phyloP scores from a whole-genome alignment of 352 stramenopile species.

The Blastocystis sp. region DNA sequence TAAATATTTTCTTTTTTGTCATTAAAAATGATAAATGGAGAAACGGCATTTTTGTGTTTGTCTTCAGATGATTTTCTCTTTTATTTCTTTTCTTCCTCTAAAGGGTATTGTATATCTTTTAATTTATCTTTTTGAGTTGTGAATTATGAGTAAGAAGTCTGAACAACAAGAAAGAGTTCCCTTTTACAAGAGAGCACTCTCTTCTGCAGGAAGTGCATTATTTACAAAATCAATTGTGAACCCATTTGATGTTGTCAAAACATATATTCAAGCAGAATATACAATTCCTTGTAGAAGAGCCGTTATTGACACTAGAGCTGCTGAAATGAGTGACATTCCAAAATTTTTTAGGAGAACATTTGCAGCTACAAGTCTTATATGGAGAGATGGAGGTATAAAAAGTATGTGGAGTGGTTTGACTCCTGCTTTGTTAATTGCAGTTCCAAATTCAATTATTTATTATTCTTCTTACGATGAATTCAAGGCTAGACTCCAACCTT shows the following conservation, averaged over 20 bases:
- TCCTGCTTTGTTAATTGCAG: conserved; percentile 30
- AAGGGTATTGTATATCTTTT: too few relatives aligned
- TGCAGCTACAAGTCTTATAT: conserved; percentile 33
- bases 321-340: conserved; percentile 7
- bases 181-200: conserved; percentile 20
- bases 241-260: conserved; percentile 38
- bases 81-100: too few relatives aligned
- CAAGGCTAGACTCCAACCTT: conserved; percentile 25
- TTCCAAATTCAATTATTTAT: conserved; percentile 36
- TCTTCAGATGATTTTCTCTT: too few relatives aligned
- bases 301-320: conserved; percentile 28
- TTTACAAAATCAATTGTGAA: conserved; percentile 36
- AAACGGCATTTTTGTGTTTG: too few relatives aligned
- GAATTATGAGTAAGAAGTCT: too few relatives aligned
- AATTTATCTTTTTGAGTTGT: too few relatives aligned
- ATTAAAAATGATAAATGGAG: too few relatives aligned
- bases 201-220: conserved; percentile 19
- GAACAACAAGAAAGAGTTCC: conserved; percentile 26
- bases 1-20: too few relatives aligned
- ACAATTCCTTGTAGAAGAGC: not conserved
- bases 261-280: conserved; percentile 23
- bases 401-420: conserved; percentile 25
- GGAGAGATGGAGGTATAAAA: conserved; percentile 14
- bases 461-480: conserved; percentile 36
- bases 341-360: conserved; percentile 22